These are phyloP conservation scores for Tricholoma bakamatsutake DNA, from an alignment of 768 basidiomycete genomes.

Conservation along the genomic window DNA sequence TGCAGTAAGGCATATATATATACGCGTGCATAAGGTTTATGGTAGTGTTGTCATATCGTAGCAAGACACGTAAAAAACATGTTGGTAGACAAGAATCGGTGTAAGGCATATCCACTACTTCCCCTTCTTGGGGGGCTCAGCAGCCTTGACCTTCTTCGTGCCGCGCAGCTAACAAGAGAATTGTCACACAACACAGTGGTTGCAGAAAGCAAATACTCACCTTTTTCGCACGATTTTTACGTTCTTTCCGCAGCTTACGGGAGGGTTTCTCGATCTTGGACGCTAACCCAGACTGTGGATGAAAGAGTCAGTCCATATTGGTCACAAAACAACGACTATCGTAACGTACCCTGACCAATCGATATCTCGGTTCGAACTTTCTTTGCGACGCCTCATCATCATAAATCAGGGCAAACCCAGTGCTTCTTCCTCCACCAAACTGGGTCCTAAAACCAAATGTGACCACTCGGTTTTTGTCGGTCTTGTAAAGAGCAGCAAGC, in stretches of 20 bases:
- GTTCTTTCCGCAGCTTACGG: conserved; percentile 97
- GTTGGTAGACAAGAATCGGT: background rate
- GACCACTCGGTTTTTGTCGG: conserved; percentile 84
- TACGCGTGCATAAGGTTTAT: background rate
- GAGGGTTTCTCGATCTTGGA: conserved; percentile 86
- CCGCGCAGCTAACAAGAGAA: conserved; percentile 68
- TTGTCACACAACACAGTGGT: conserved; percentile 10
- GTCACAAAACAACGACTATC: background rate
- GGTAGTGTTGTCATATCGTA: background rate
- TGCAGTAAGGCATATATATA: conserved; percentile 26
- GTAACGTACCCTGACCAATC: conserved; percentile 82
- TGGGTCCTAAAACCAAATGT: conserved; percentile 93
- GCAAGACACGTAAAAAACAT: background rate
- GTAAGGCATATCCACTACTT: conserved; percentile 48
- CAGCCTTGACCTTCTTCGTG: conserved; percentile 91
- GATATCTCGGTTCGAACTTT: conserved; percentile 96
- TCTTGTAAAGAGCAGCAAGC: conserved; percentile 90
- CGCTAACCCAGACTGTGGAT: conserved; percentile 57
- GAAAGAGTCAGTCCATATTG: conserved; percentile 1
- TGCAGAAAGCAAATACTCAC: conserved; percentile 29
- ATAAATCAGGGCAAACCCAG: conserved; percentile 96
- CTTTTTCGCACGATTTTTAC: conserved; percentile 99
- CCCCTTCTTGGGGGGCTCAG: conserved; percentile 88
- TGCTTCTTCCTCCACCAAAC: conserved; percentile 97
- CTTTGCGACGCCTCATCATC: conserved; percentile 92